Percentiles rank a stretch among this genome's conserved stretches.
phyloP scores from a whole-genome alignment of 148 eudicot species.

The Heliosperma pusillum region DNA sequence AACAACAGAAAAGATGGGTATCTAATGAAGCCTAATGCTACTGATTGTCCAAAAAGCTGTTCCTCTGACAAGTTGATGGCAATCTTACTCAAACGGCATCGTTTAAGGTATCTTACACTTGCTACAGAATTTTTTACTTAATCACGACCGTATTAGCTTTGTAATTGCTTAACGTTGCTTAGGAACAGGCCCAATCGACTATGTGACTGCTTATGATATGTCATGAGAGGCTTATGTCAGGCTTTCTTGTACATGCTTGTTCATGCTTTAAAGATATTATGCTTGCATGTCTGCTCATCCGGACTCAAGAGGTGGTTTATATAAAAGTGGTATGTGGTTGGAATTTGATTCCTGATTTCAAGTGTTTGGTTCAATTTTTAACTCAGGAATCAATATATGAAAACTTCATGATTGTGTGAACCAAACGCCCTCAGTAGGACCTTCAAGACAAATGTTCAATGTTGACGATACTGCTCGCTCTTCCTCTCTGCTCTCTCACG shows the following conservation, averaged over 20 bases:
- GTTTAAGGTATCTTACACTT: slow-evolving; percentile 52
- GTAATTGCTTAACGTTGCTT: not conserved
- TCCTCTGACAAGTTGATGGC: slow-evolving; percentile 81
- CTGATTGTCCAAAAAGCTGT: slow-evolving; percentile 48
- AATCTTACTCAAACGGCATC: slow-evolving; percentile 57
- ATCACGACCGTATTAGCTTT: not conserved
- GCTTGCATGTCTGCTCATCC: not conserved
- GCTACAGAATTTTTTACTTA: not conserved
- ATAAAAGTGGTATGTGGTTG: too few species aligned
- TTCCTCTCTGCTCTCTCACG: too few species aligned
- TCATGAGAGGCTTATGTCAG: not conserved
- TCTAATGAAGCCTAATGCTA: slow-evolving; percentile 33
- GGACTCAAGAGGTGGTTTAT: too few species aligned
- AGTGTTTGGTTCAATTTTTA: too few species aligned
- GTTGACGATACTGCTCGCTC: not conserved
- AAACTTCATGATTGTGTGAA: too few species aligned
- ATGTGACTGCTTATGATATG: not conserved
- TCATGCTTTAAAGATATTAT: not conserved
- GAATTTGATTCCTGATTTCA: too few species aligned
- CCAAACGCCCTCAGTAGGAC: too few species aligned
- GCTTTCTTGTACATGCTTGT: not conserved
- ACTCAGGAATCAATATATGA: too few species aligned
- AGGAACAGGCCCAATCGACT: not conserved
- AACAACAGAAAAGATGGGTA: slow-evolving; percentile 33
- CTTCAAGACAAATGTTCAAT: not conserved